Base-by-base conservation (phyloP, 768 basidiomycete genomes). In the Xerocomus spinulosus region DNA sequence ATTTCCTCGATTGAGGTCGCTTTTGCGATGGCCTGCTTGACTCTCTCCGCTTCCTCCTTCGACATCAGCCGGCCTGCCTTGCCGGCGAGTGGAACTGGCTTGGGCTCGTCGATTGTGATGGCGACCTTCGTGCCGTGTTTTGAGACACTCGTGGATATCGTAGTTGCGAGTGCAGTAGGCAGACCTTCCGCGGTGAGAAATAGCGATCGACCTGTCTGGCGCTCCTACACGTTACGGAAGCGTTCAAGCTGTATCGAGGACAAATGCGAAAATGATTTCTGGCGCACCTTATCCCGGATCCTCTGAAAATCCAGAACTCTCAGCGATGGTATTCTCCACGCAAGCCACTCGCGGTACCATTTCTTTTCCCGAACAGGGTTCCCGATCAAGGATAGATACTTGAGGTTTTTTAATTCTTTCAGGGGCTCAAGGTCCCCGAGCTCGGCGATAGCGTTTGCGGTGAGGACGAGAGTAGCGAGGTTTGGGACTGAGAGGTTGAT, bases 341-440 rank as follows among this genome's bases (percentile, higher is more conserved):
- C 82, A 75, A 93, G 81, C 92, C 92, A 95, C 74, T 92, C 89
- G 74, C 91, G 87, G 75, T 94, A 95, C 82, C 87, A 90, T 80
- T 92, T 90, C 77, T 87, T 88, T 73, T 92, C 87, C 64, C 77
- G 73, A 26, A 93, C 88, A 46, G 92, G 90, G 58, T 89, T 89
- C 20, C 89, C 91, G 54, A 89, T 57, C 55, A 94, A 70, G 30
- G 81, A 82, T 42, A 95, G 67, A 62, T 83, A 90, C 64, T 83
- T 80, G 56, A 95, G 80, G 30, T 77, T 73, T 63, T 74, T 81
- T 46, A 90, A 67, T 58, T 89, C 86, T 64, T 81, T 87, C 43
- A 92, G 73, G 18, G 91, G 82, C 58, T 92, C 88, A 37, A 92
- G 79, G 62, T 92, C 90, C 18, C 91, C 90, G 26, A 92, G 75